These are phyloP conservation scores for Cynara cardunculus DNA, from an alignment of 129 eudicot species.

Conservation along the genomic window DNA sequence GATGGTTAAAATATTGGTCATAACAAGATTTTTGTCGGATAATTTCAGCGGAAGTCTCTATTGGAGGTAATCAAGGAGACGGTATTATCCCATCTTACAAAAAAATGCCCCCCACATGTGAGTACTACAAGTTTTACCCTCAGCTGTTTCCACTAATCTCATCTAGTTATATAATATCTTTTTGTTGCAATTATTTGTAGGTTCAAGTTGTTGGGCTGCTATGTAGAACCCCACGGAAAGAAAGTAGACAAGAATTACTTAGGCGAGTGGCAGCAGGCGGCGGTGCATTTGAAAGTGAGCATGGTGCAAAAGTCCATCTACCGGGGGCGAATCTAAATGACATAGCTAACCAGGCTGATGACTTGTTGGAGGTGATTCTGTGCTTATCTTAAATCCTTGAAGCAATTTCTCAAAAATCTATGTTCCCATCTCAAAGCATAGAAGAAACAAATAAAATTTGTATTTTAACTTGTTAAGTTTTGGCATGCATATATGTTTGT, in stretches of 20 bases:
- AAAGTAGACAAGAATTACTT: constrained; percentile 83
- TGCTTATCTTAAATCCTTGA: neutral
- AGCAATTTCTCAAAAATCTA: neutral
- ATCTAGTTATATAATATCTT: neutral
- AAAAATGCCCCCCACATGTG: constrained; percentile 94
- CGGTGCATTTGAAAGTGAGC: constrained; percentile 76
- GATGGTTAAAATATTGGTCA: neutral
- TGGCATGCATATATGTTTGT: no score
- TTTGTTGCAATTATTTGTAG: constrained; percentile 33
- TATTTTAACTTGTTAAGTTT: no score
- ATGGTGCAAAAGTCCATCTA: constrained; percentile 93
- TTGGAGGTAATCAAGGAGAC: constrained; percentile 93
- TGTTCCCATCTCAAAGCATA: no score
- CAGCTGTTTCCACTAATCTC: neutral
- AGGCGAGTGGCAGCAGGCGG: constrained; percentile 99
- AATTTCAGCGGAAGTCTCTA: constrained; percentile 76
- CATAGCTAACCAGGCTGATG: constrained; percentile 99
- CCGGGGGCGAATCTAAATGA: constrained; percentile 94
- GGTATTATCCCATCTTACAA: constrained; percentile 92
- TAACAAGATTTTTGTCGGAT: constrained; percentile 17
- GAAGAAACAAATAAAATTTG: no score
- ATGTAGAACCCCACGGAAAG: constrained; percentile 90
- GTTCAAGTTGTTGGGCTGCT: constrained; percentile 96
- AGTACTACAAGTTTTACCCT: constrained; percentile 10
- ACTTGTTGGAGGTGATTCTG: constrained; percentile 65